These are phyloP conservation scores for Zygosaccharomyces kombuchaensis DNA, from an alignment of 805 yeast species.

Conservation along the genomic window DNA sequence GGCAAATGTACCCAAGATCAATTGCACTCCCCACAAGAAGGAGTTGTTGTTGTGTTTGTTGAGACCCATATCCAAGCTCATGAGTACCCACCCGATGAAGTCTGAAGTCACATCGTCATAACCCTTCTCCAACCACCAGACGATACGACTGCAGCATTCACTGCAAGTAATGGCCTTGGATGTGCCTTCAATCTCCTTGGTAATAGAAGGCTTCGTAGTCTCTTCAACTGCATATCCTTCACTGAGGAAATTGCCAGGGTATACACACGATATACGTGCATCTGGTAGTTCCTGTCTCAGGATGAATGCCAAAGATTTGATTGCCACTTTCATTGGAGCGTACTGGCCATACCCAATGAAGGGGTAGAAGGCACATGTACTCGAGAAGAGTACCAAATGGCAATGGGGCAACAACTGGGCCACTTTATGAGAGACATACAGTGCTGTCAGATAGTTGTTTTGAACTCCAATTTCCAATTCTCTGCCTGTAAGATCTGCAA, in stretches of 20 bases:
- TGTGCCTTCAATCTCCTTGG: conserved; percentile 80
- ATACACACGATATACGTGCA: conserved; percentile 60
- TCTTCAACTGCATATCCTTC: conserved; percentile 86
- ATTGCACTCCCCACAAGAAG: conserved; percentile 49
- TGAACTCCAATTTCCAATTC: conserved; percentile 60
- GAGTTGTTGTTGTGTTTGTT: conserved; percentile 49
- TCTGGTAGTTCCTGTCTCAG: conserved; percentile 82
- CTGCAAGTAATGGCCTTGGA: conserved; percentile 65
- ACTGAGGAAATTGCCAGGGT: conserved; percentile 85
- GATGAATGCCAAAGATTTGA: conserved; percentile 67
- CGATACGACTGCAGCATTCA: conserved; percentile 57
- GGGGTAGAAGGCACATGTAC: conserved; percentile 78
- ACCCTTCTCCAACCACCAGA: conserved; percentile 56
- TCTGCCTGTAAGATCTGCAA: conserved; percentile 55
- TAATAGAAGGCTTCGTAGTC: conserved; percentile 77
- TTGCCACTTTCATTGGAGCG: conserved; percentile 83
- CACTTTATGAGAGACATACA: conserved; percentile 63
- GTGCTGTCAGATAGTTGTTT: conserved; percentile 68
- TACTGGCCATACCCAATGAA: conserved; percentile 89
- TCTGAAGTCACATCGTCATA: conserved; percentile 77
- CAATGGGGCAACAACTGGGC: conserved; percentile 42
- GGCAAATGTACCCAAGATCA: conserved; percentile 44
- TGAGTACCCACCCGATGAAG: conserved; percentile 75
- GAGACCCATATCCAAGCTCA: conserved; percentile 61
- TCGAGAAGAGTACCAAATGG: conserved; percentile 62